These are phyloP conservation scores for Rehmannia glutinosa DNA, from an alignment of 257 asterid genomes.

Conservation along the genomic window DNA sequence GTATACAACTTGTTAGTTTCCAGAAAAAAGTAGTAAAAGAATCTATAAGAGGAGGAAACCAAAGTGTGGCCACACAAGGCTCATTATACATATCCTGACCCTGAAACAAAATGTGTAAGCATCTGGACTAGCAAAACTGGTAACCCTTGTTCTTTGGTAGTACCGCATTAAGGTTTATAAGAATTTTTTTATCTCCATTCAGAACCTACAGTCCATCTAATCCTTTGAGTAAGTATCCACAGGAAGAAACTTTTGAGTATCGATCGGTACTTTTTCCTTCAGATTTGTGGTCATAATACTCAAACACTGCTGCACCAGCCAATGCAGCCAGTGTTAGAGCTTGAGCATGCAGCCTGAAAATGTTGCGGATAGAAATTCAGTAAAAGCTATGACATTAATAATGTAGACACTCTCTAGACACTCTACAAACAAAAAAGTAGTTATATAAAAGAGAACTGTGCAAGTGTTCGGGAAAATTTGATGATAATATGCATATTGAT, in stretches of 20 bases:
- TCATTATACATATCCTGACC: background rate
- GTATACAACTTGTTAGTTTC: background rate
- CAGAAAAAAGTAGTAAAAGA: background rate
- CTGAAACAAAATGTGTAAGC: background rate
- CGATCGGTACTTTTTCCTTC: constrained; percentile 16
- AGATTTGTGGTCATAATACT: constrained; percentile 20
- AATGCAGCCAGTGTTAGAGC: constrained; percentile 50
- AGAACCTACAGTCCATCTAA: background rate
- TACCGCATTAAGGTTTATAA: background rate
- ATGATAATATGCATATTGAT: too few species aligned
- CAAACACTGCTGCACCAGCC: constrained; percentile 45
- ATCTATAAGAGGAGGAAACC: background rate
- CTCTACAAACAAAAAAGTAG: too few species aligned
- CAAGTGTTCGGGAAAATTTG: too few species aligned
- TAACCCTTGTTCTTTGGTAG: background rate
- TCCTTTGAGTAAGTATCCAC: constrained; percentile 24
- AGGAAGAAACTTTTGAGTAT: constrained; percentile 24
- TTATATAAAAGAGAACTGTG: too few species aligned
- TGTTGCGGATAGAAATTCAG: background rate
- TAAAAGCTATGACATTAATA: too few species aligned
- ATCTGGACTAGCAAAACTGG: too few species aligned
- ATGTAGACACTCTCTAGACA: too few species aligned
- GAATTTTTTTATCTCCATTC: background rate
- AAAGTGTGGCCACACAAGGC: background rate
- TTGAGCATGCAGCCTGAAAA: constrained; percentile 45